phyloP scores from a whole-genome alignment of 768 basidiomycete species.

The Boletus speciosus region DNA sequence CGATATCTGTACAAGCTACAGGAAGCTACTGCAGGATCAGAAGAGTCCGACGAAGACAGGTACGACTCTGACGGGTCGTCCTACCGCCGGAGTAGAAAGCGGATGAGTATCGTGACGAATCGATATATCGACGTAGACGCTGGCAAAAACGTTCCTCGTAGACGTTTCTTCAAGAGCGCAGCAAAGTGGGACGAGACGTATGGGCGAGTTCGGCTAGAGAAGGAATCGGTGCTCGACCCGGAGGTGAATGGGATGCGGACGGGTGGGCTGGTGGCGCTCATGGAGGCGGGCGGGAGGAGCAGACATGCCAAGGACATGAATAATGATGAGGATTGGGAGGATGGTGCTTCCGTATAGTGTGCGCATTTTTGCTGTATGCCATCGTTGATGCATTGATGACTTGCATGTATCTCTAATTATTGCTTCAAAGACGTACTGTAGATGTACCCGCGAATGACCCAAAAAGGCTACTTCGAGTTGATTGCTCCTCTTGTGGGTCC shows the following conservation, averaged over 20 bases:
- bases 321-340: slow-evolving; percentile 32
- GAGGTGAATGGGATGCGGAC: slow-evolving; percentile 11
- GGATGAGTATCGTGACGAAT: slow-evolving; percentile 68
- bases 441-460: not conserved
- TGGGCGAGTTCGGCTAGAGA: slow-evolving; percentile 23
- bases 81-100: slow-evolving; percentile 40
- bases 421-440: not conserved
- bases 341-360: slow-evolving; percentile 23
- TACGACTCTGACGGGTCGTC: slow-evolving; percentile 51
- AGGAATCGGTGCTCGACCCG: slow-evolving; percentile 20
- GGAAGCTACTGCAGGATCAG: slow-evolving; percentile 44
- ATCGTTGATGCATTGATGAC: not conserved
- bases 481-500: not conserved
- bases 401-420: slow-evolving; percentile 6
- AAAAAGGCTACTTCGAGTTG: slow-evolving; percentile 4
- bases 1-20: slow-evolving; percentile 62
- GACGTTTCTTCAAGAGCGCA: slow-evolving; percentile 59
- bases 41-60: slow-evolving; percentile 47
- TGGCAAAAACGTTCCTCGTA: slow-evolving; percentile 32
- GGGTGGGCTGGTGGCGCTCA: slow-evolving; percentile 20
- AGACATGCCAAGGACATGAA: slow-evolving; percentile 12
- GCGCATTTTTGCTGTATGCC: slow-evolving; percentile 1
- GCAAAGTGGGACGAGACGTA: slow-evolving; percentile 35
- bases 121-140: slow-evolving; percentile 49
- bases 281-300: slow-evolving; percentile 24